A percentile compares a stretch with the other conserved stretches of the same genome.
Conservation (phyloP, 2,329 filamentous ascomycete species). For the Akanthomyces uredinophilus region DNA sequence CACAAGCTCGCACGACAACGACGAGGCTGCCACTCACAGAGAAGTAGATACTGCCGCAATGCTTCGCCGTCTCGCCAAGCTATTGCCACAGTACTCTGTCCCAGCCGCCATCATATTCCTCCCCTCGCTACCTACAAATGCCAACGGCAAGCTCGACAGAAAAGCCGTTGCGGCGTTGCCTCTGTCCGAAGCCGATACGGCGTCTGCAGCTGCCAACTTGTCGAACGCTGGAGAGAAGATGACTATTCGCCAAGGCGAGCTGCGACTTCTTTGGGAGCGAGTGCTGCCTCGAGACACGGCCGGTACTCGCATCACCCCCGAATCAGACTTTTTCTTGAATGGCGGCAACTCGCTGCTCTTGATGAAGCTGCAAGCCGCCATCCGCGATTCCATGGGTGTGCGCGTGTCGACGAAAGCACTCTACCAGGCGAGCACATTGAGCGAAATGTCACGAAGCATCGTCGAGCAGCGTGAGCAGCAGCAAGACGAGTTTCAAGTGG, state of each 20-base stretch:
- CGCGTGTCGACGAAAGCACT: conserved; percentile 31
- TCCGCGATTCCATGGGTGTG: conserved; percentile 29
- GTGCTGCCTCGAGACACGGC: neutral
- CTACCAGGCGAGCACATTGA: conserved; percentile 33
- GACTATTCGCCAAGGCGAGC: neutral
- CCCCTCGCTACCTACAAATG: neutral
- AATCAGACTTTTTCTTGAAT: conserved; percentile 36
- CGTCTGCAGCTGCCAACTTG: neutral
- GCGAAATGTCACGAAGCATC: conserved; percentile 30
- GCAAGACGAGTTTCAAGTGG: neutral
- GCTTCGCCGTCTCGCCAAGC: conserved; percentile 13
- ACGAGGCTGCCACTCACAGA: too few species aligned
- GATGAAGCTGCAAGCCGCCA: conserved; percentile 30
- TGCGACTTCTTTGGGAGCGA: conserved; percentile 13
- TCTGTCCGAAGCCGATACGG: conserved; percentile 17
- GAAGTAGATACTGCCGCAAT: neutral
- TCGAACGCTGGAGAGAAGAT: neutral
- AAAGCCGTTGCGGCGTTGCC: conserved; percentile 22
- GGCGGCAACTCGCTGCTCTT: conserved; percentile 39
- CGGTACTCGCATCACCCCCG: conserved; percentile 1
- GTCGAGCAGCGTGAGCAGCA: neutral
- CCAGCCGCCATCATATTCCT: neutral
- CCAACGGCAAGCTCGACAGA: conserved; percentile 29
- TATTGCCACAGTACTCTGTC: neutral
- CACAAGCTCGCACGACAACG: neutral